Conservation (phyloP, 2,329 filamentous ascomycete genomes). For the Colletotrichum simmondsii region DNA sequence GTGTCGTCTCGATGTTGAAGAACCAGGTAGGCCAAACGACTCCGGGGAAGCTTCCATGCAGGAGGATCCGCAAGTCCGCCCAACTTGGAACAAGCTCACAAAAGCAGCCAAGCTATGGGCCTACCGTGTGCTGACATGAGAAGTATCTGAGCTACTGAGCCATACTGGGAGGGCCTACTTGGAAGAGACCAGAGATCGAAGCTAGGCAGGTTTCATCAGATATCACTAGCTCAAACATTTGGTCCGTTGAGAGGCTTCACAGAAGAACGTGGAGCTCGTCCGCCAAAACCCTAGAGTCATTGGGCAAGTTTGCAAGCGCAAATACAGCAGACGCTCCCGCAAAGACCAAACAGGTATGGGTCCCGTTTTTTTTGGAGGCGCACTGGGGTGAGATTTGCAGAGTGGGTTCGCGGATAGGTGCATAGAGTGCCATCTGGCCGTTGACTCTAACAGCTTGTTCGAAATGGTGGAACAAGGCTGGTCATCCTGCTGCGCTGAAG, state of each 20-base stretch:
- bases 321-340: slow-evolving; percentile 47
- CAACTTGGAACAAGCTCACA: neutral
- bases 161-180: slow-evolving; percentile 7
- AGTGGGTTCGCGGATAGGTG: slow-evolving; percentile 53
- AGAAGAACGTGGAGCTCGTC: slow-evolving; percentile 53
- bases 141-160: neutral
- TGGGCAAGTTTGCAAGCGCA: slow-evolving; percentile 55
- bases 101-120: neutral
- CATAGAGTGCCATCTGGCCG: slow-evolving; percentile 55
- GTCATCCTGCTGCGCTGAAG: slow-evolving; percentile 36
- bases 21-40: slow-evolving; percentile 38
- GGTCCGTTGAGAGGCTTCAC: slow-evolving; percentile 50
- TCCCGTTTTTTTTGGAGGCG: slow-evolving; percentile 34
- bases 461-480: slow-evolving; percentile 59
- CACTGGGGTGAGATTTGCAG: slow-evolving; percentile 23
- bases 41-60: slow-evolving; percentile 35
- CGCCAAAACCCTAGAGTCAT: slow-evolving; percentile 36
- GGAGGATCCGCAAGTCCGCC: slow-evolving; percentile 21
- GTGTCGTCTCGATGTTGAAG: slow-evolving; percentile 35
- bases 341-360: slow-evolving; percentile 51
- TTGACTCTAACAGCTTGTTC: slow-evolving; percentile 33
- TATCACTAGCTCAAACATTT: slow-evolving; percentile 47
- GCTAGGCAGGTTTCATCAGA: slow-evolving; percentile 51
- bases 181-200: slow-evolving; percentile 43
- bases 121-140: slow-evolving; percentile 15